Base-by-base conservation (phyloP, 2,329 filamentous ascomycete species). In the Xylogone sp. region DNA sequence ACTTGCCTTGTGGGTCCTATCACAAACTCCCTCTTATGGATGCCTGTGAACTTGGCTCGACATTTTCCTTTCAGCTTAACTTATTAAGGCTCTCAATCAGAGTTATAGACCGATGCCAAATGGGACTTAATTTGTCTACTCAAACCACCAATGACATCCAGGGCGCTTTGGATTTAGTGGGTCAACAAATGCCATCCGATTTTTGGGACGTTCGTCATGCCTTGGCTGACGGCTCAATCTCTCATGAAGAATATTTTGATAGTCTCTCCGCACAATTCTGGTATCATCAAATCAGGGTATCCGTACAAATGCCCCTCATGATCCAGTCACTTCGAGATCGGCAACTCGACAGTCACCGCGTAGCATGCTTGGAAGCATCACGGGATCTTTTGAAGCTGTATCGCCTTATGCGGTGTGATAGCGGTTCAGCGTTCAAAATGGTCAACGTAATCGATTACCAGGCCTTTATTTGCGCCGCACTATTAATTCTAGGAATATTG, bases 401-500 rank as follows among this genome's bases (percentile, higher is more conserved):
- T 54, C 65, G 65, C n/a, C 58, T 64, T 16, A 58, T 73, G 21
- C 65, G 70, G 42, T 63, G 61, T n/a, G 64, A 60, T 34, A 48
- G 53, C 12, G 31, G 50, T 9, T 62, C 62, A 20, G 66, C 65
- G 13, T 65, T 69, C 8, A 69, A 70, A 44, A 61, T 71, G 19
- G 73, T 74, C 61, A 75, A 75, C 42, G 53, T 75, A 43, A 63
- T 73, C 29, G 75, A 78, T 52, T 78, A 77, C 45, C 65, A 73
- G 48, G 69, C 69, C 2, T 77, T 78, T 50, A 75, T 69, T 1
- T 69, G 71, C 7, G 68, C 72, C 16, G 69, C 75, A 58, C 61
- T 77, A 1, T 56, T 78, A 2, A 57, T 72, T 2, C 59, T 75
- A 27, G 71, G 75, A 46, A 53, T 75, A 12, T 60, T 73, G 39